Evolutionary conservation across 768 basidiomycete species (phyloP).

Genomic region (Leccinellum luteum): DNA sequence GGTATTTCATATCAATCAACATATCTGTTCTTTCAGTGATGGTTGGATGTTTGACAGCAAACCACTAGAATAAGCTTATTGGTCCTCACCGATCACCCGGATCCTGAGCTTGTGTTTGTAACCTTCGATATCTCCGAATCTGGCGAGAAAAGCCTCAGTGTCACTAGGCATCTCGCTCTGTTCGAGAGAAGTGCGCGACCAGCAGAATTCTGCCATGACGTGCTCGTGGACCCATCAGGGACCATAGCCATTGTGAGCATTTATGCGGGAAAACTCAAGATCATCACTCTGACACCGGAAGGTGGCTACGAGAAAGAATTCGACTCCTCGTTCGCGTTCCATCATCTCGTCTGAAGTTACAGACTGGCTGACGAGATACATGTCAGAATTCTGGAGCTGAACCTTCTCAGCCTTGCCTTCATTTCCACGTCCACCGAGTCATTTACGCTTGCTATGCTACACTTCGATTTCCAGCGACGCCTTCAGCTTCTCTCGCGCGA

Average conservation of each 20-base stretch:
- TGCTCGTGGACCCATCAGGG: slow-evolving; percentile 65
- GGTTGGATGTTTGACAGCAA: slow-evolving; percentile 13
- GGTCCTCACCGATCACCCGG: slow-evolving; percentile 73
- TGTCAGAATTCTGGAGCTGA: slow-evolving; percentile 60
- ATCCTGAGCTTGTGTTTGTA: slow-evolving; percentile 68
- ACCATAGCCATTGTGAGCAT: slow-evolving; percentile 59
- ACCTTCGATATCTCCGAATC: slow-evolving; percentile 41
- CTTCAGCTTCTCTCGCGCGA: slow-evolving; percentile 66
- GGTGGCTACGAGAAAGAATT: slow-evolving; percentile 56
- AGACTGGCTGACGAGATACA: slow-evolving; percentile 3
- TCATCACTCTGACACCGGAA: slow-evolving; percentile 50
- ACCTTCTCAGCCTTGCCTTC: slow-evolving; percentile 66
- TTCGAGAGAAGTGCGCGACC: slow-evolving; percentile 55
- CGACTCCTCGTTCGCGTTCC: slow-evolving; percentile 56
- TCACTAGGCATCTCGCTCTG: slow-evolving; percentile 49
- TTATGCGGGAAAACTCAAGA: slow-evolving; percentile 68
- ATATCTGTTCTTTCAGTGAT: slow-evolving; percentile 4
- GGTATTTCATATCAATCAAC: slow-evolving; percentile 36
- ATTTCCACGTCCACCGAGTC: slow-evolving; percentile 41
- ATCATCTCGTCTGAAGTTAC: background rate
- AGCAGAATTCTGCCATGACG: slow-evolving; percentile 70
- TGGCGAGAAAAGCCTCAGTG: slow-evolving; percentile 34
- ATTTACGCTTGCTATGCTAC: slow-evolving; percentile 62
- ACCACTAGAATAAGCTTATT: slow-evolving; percentile 47
- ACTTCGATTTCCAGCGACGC: slow-evolving; percentile 58